Base-by-base conservation (phyloP, 352 stramenopile species). In the Poterioochromonas sp. region DNA sequence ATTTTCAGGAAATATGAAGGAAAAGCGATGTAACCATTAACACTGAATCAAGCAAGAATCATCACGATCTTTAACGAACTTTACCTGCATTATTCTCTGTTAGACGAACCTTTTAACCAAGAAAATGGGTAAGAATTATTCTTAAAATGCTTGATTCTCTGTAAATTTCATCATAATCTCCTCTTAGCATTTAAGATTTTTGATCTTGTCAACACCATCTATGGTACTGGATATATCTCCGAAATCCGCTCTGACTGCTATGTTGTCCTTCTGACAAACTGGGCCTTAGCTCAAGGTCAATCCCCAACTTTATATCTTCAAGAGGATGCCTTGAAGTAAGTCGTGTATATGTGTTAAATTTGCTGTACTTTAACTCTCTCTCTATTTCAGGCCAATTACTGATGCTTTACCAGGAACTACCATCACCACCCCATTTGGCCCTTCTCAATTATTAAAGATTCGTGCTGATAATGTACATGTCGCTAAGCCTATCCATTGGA, bases 401-500 rank as follows among this genome's bases (percentile, higher is more conserved):
- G 69, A 35, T 32, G 69, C 69, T 29, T 40, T 76, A 5, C 69
- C 69, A 39, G 11, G 44, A 11, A 76, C 69, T 29, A 76, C 69
- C 8, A 35, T 76, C 18, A 64, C 8, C 12, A 76, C 69, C 11
- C 2, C 32, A 5, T 76, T 32, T 63, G 69, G 69, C 32, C 69
- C 34, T 40, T 12, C 69, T 63, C 69, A 34, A 3, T 1, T 76
- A 34, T 1, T 68, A 40, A 44, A 37, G 11, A 43, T 76, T 40
- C 69, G 69, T 15, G 22, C 2, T 76, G 69, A 76, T 43, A 68
- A 68, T 43, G 69, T 76, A 0, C 69, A 76, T 43, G 69, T 76
- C 32, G 69, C 69, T 35, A 76, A 76, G 39, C 69, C 69, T 60
- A 64, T 76, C 1, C 73, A 76, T 29, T 76, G 69, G 69, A 76